Evolutionary conservation across 441 rosid genomes (phyloP).

Genomic region (Gossypium gossypioides): DNA sequence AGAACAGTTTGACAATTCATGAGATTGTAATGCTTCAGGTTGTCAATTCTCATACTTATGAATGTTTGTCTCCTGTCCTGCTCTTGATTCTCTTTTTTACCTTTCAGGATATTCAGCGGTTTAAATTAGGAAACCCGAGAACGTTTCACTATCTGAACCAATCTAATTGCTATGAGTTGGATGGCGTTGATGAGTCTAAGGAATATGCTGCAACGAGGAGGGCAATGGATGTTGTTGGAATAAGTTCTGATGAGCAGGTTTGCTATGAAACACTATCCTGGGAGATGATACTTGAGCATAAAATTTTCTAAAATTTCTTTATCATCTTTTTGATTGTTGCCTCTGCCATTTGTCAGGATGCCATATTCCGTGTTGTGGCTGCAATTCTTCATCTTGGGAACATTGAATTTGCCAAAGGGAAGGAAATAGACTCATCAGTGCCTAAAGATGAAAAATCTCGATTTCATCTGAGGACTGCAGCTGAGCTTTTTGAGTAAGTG

Average conservation of each 20-base stretch:
- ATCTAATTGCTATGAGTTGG: slow-evolving; percentile 75
- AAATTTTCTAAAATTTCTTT: slow-evolving; percentile 1
- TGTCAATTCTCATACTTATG: slow-evolving; percentile 4
- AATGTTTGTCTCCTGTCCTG: not conserved
- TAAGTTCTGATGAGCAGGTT: slow-evolving; percentile 83
- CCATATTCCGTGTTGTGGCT: slow-evolving; percentile 82
- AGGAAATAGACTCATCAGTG: slow-evolving; percentile 74
- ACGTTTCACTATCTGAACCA: slow-evolving; percentile 87
- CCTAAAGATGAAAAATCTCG: slow-evolving; percentile 85
- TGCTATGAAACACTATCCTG: slow-evolving; percentile 20
- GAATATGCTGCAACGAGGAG: slow-evolving; percentile 72
- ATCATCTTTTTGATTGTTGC: slow-evolving; percentile 10
- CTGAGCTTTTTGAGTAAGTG: slow-evolving; percentile 76
- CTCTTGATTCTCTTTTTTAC: slow-evolving; percentile 8
- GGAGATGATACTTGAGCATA: slow-evolving; percentile 6
- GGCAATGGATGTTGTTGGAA: slow-evolving; percentile 95
- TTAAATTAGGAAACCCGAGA: slow-evolving; percentile 67
- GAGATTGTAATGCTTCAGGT: slow-evolving; percentile 7
- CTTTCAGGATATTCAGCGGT: slow-evolving; percentile 60
- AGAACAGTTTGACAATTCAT: not conserved
- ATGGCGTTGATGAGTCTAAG: slow-evolving; percentile 74
- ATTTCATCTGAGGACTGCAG: slow-evolving; percentile 77
- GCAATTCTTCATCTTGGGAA: slow-evolving; percentile 95
- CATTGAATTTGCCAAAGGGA: slow-evolving; percentile 77
- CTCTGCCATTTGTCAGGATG: slow-evolving; percentile 45